Conservation (phyloP, 2,329 filamentous ascomycete genomes). For the Pyricularia grisea region DNA sequence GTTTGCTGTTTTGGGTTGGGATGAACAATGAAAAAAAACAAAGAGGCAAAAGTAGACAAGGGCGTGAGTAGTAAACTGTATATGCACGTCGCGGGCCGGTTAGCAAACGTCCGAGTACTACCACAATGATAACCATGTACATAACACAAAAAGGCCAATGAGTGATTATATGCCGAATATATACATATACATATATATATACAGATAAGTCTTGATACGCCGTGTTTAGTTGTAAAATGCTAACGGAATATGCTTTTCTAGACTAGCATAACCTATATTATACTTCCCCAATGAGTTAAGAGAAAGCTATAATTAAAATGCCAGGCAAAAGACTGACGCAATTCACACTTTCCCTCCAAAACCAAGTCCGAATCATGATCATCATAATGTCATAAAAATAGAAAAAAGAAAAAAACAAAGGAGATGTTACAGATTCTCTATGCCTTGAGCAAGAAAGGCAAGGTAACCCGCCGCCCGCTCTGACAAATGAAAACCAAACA, state of each 20-base stretch:
- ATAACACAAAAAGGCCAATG: too few species aligned
- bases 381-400: not conserved
- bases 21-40: too few species aligned
- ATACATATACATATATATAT: too few species aligned
- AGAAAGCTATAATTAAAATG: not conserved
- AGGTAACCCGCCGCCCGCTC: not conserved
- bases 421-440: not conserved
- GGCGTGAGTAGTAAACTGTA: too few species aligned
- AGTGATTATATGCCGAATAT: not conserved
- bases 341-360: not conserved
- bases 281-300: not conserved
- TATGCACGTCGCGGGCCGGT: too few species aligned
- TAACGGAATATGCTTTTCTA: not conserved
- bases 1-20: too few species aligned
- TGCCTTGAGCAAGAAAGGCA: not conserved
- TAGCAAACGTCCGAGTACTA: too few species aligned
- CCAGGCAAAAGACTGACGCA: not conserved
- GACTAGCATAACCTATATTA: not conserved
- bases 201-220: not conserved
- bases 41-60: too few species aligned
- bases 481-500: not conserved
- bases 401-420: not conserved
- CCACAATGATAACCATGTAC: too few species aligned
- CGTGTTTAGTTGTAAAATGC: not conserved
- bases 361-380: not conserved